phyloP scores from a whole-genome alignment of 108 stramenopile species.

The Aurantiochytrium sp. region DNA sequence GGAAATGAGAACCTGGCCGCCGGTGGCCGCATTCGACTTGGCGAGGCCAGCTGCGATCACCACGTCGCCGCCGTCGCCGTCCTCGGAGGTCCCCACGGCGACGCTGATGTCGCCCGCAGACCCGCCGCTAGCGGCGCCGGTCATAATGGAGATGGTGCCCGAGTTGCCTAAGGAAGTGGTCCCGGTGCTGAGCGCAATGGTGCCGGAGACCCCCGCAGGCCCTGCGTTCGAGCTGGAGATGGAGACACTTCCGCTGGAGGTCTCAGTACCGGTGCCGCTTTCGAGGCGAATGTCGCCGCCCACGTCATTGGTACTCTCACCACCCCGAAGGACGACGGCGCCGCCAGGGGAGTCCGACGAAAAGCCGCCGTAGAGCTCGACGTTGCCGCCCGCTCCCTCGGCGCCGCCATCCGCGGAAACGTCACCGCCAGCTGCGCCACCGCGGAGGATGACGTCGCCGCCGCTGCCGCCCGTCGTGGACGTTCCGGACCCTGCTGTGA shows the following conservation, averaged over 20 bases:
- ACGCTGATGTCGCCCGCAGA: slow-evolving; percentile 44
- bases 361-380: background rate
- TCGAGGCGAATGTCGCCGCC: slow-evolving; percentile 46
- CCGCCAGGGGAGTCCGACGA: slow-evolving; percentile 12
- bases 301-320: slow-evolving; percentile 37
- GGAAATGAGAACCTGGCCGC: slow-evolving; percentile 42
- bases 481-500: slow-evolving; percentile 31
- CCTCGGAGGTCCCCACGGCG: slow-evolving; percentile 44
- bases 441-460: slow-evolving; percentile 47
- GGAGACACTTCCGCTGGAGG: slow-evolving; percentile 38
- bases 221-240: slow-evolving; percentile 48
- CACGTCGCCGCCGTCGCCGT: slow-evolving; percentile 47
- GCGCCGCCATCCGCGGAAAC: background rate
- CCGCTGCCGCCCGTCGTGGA: slow-evolving; percentile 62
- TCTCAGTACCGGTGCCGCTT: slow-evolving; percentile 37
- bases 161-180: slow-evolving; percentile 44
- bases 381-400: background rate
- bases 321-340: background rate
- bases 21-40: slow-evolving; percentile 20
- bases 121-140: slow-evolving; percentile 41
- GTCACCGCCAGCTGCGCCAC: slow-evolving; percentile 32
- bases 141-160: slow-evolving; percentile 40
- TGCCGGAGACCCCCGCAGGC: slow-evolving; percentile 39
- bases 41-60: slow-evolving; percentile 43
- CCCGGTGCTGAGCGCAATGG: slow-evolving; percentile 38